Conservation (phyloP, 23 red algal genomes). For the Gracilaria domingensis region DNA sequence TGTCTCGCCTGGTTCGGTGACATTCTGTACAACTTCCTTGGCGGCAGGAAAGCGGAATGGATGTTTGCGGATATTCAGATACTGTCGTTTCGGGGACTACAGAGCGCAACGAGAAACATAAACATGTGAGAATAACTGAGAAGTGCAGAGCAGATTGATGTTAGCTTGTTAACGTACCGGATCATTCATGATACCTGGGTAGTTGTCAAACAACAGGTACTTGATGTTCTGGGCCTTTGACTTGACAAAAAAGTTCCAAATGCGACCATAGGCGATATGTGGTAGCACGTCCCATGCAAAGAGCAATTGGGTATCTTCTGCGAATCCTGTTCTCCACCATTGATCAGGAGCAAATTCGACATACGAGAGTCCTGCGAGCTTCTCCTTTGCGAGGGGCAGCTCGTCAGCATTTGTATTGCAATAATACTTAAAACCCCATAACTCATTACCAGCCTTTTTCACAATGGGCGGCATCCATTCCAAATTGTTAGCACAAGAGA, state of each 20-base stretch:
- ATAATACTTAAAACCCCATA: constrained; percentile 83
- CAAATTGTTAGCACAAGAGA: constrained; percentile 55
- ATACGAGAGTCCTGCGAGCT: constrained; percentile 40
- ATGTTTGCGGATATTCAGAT: constrained; percentile 78
- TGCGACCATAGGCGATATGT: constrained; percentile 75
- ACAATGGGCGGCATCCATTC: constrained; percentile 68
- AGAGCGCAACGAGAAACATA: background rate
- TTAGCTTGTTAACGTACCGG: constrained; percentile 52
- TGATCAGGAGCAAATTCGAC: constrained; percentile 67
- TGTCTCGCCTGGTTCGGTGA: constrained; percentile 80
- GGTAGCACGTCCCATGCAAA: constrained; percentile 78
- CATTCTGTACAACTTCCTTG: constrained; percentile 79
- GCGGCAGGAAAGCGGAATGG: constrained; percentile 86
- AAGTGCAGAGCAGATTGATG: background rate
- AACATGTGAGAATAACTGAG: background rate
- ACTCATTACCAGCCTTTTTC: constrained; percentile 55
- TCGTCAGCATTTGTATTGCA: constrained; percentile 48
- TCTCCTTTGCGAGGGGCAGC: constrained; percentile 59
- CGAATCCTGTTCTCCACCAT: constrained; percentile 78
- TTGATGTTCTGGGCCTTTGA: constrained; percentile 59
- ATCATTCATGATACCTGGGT: constrained; percentile 77
- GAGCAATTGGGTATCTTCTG: constrained; percentile 67
- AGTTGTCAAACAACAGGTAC: constrained; percentile 84
- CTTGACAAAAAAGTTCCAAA: constrained; percentile 83
- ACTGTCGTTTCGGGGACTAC: constrained; percentile 79